phyloP scores from a whole-genome alignment of 169 alveolate genomes.

The Plasmodium gaboni region DNA sequence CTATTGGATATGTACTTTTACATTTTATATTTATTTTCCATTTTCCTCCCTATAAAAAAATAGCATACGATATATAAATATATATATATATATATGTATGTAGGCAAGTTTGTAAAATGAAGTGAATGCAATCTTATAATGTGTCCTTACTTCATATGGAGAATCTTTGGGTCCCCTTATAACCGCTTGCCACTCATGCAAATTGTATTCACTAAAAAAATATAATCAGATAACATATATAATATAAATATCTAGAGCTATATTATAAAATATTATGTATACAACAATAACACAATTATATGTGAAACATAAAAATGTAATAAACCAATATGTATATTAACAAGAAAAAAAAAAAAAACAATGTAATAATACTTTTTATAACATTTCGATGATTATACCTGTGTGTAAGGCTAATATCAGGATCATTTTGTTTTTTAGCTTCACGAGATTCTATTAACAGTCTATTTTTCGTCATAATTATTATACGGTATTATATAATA shows the following conservation, averaged over 20 bases:
- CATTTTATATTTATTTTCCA: constrained; percentile 92
- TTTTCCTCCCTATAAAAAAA: constrained; percentile 85
- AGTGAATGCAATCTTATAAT: neutral
- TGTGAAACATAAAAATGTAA: neutral
- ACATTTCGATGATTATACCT: constrained; percentile 57
- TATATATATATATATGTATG: constrained; percentile 4
- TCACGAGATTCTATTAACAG: constrained; percentile 86
- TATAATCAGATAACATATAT: neutral
- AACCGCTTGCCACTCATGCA: constrained; percentile 92
- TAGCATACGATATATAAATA: neutral
- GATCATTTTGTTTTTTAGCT: constrained; percentile 81
- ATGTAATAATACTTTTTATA: neutral
- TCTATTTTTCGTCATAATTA: constrained; percentile 76
- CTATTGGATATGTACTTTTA: constrained; percentile 93
- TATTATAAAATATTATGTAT: neutral
- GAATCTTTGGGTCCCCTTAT: constrained; percentile 93
- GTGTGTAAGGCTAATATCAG: constrained; percentile 79
- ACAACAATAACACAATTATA: neutral
- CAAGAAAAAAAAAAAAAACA: neutral
- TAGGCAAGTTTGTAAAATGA: neutral
- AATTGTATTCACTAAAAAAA: constrained; percentile 81
- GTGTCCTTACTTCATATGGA: constrained; percentile 91
- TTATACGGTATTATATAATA: constrained; percentile 9
- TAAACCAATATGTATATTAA: neutral
- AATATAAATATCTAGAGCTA: neutral